Base-by-base conservation (phyloP, 129 eudicot genomes). In the Flaveria sonorensis region DNA sequence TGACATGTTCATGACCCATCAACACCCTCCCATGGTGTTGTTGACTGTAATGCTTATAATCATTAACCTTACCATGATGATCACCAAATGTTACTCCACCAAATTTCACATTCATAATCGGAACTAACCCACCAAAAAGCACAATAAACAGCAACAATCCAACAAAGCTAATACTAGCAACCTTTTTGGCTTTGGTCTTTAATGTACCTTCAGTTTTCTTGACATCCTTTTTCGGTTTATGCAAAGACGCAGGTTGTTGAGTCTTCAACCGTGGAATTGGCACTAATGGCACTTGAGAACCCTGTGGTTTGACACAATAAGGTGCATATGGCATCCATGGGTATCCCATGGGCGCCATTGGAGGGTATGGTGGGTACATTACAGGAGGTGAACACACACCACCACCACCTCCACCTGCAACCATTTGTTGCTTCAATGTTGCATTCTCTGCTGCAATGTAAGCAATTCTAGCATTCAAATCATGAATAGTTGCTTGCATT, bases 211-310 rank as follows among this genome's bases (percentile, higher is more conserved):
- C 92, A 26, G 77, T 74, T 76, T 86, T 94, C 94, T 82, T 89
- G 50, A 53, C 75, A 73, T 89, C 92, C 72, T 89, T 87, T 85
- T 81, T 91, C 32, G 73, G 16, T 61, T 87, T 93, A 2, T 84
- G 82, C 6, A 74, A 77, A 18, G 90, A 30, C 1, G 75, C 57
- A 30, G 79, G 68, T 18, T 70, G 87, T 67, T 85, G 91, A 0
- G 97, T 89, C 61, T 91, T 94, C 87, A 91, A 75, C 71, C 90
- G 79, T 0, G 99, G 99, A 52, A 94, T 94, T 0, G 99, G 99
- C 40, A 91, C 86, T 79, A 94, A 73, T 1, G 99, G 99, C 51
- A 94, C 96, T 48, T 89, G 96, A 20, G 97, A 91, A 7, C 96
- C 98, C 20, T 91, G 89, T 53, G 88, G 81, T 60, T 94, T 94